phyloP scores from a whole-genome alignment of 164 flowering plant genomes.

The Nymphaea thermarum region DNA sequence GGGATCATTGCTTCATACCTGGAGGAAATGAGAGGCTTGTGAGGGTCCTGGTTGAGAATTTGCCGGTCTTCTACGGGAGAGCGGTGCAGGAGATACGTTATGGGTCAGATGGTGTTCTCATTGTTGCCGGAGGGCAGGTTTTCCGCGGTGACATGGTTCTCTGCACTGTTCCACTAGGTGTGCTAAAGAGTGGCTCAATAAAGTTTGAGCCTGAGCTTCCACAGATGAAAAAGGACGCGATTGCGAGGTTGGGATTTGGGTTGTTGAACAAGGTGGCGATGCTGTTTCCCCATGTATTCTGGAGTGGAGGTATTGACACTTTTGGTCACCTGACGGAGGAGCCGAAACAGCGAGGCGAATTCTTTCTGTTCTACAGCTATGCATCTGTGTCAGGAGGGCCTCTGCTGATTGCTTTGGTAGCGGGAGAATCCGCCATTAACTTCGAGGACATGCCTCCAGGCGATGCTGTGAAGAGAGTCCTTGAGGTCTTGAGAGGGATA shows the following conservation, averaged over 20 bases:
- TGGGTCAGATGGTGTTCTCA: conserved; percentile 76
- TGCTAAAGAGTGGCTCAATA: conserved; percentile 66
- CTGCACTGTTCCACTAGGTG: conserved; percentile 94
- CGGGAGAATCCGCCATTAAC: conserved; percentile 87
- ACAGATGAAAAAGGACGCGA: conserved; percentile 69
- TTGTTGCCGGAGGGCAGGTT: conserved; percentile 63
- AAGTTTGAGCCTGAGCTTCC: conserved; percentile 89
- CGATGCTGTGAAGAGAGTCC: conserved; percentile 59
- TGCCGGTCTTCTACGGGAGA: conserved; percentile 63
- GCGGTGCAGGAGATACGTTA: conserved; percentile 58
- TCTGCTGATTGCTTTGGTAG: conserved; percentile 87
- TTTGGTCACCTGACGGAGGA: conserved; percentile 90
- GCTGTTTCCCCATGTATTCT: conserved; percentile 82
- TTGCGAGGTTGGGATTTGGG: conserved; percentile 80
- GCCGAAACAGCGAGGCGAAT: conserved; percentile 69
- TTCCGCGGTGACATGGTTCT: conserved; percentile 79
- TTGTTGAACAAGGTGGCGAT: conserved; percentile 86
- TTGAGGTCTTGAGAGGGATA: conserved; percentile 59
- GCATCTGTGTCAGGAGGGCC: conserved; percentile 94
- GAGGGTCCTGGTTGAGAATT: conserved; percentile 62
- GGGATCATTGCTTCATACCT: conserved; percentile 96
- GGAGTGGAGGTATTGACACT: conserved; percentile 97
- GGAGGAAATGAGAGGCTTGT: conserved; percentile 90
- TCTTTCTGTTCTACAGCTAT: conserved; percentile 89
- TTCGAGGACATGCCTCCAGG: conserved; percentile 73